Conservation (phyloP, 306 rosid species). For the Casuarina glauca region DNA sequence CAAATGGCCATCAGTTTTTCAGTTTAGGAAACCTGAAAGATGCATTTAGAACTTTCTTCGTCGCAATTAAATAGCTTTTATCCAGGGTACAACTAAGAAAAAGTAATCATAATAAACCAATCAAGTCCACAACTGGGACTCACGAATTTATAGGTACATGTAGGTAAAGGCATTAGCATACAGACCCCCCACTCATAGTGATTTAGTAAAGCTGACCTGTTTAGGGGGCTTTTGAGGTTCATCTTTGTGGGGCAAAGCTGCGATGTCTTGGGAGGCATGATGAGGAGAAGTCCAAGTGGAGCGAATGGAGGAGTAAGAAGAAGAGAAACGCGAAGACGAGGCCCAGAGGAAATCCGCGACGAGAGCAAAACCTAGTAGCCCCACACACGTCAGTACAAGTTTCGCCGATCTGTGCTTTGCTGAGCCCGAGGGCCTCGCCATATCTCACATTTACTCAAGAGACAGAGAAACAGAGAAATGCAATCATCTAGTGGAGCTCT, state of each 20-base stretch:
- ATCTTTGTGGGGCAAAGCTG: constrained; percentile 25
- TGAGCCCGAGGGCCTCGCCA: constrained; percentile 71
- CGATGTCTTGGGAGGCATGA: constrained; percentile 10
- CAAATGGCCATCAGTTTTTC: not conserved
- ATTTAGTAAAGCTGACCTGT: constrained; percentile 26
- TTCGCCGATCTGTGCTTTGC: constrained; percentile 59
- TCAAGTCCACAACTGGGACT: constrained; percentile 5
- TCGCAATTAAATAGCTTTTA: not conserved
- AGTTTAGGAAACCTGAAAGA: not conserved
- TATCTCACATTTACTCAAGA: constrained; percentile 1
- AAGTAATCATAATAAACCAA: not conserved
- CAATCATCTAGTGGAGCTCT: not conserved
- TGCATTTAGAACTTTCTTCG: not conserved
- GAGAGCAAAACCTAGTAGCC: constrained; percentile 68
- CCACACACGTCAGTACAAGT: constrained; percentile 53
- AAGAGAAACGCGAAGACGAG: constrained; percentile 44
- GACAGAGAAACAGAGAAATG: not conserved
- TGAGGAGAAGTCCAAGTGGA: constrained; percentile 43
- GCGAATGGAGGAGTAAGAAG: constrained; percentile 29
- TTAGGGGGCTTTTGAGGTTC: constrained; percentile 1
- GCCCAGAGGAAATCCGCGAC: constrained; percentile 81
- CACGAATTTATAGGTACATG: too few relatives aligned
- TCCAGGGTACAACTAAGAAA: not conserved
- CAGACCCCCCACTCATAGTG: not conserved
- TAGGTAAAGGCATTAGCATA: not conserved